phyloP scores from a whole-genome alignment of 2,329 filamentous ascomycete genomes.

The Cladophialophora bantiana region DNA sequence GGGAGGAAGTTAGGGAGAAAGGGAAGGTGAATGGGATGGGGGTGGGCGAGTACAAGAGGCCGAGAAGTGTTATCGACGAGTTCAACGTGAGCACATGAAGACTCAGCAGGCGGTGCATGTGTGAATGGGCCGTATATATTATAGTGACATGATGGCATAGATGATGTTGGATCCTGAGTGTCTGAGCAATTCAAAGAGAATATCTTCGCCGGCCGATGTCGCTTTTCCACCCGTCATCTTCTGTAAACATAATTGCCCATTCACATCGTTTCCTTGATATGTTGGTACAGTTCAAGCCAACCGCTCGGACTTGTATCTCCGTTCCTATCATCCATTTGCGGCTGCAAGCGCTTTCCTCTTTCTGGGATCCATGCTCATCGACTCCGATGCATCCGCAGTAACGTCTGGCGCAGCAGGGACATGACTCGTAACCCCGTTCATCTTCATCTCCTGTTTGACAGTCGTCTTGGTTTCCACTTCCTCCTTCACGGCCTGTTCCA shows the following conservation, averaged over 20 bases:
- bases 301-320: neutral
- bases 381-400: neutral
- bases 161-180: neutral
- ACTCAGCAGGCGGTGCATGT: neutral
- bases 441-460: conserved; percentile 16
- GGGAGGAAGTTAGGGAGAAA: conserved; percentile 39
- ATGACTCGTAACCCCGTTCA: conserved; percentile 27
- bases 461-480: conserved; percentile 15
- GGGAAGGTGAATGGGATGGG: conserved; percentile 26
- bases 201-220: neutral
- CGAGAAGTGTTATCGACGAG: conserved; percentile 43
- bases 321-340: conserved; percentile 14
- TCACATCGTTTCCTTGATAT: neutral
- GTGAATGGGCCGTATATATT: neutral
- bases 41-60: conserved; percentile 39
- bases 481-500: conserved; percentile 34
- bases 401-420: neutral
- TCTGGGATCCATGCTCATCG: conserved; percentile 18
- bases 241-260: neutral
- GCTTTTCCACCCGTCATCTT: neutral
- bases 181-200: neutral
- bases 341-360: conserved; percentile 24
- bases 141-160: neutral
- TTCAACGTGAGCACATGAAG: conserved; percentile 26
- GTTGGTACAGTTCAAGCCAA: neutral